Percentiles rank a stretch among this genome's conserved stretches.
phyloP scores from a whole-genome alignment of 192 early-diverging fungal genomes.

The Podila verticillata region DNA sequence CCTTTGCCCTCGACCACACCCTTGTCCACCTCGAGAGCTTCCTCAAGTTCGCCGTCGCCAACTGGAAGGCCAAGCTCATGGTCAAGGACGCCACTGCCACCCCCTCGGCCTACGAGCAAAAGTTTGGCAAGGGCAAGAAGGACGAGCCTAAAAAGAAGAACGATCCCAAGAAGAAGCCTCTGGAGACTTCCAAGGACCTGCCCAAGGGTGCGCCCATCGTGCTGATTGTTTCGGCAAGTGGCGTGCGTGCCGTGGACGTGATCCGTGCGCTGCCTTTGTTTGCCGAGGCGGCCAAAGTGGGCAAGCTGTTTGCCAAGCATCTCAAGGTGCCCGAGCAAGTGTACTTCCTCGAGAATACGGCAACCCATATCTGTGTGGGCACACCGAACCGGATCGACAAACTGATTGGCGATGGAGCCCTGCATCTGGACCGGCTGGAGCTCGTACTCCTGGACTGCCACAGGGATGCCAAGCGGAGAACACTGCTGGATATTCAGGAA shows the following conservation, averaged over 20 bases:
- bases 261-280: slow-evolving; percentile 62
- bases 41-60: slow-evolving; percentile 58
- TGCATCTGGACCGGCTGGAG: slow-evolving; percentile 69
- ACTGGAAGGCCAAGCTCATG: slow-evolving; percentile 31
- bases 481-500: slow-evolving; percentile 69
- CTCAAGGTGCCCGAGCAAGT: slow-evolving; percentile 80
- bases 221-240: slow-evolving; percentile 68
- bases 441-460: slow-evolving; percentile 68
- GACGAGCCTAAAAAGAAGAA: slow-evolving; percentile 11
- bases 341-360: slow-evolving; percentile 56
- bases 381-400: slow-evolving; percentile 73
- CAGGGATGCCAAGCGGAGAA: slow-evolving; percentile 66
- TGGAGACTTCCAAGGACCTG: slow-evolving; percentile 40
- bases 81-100: slow-evolving; percentile 40
- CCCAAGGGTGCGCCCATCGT: slow-evolving; percentile 58
- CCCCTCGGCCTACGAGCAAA: slow-evolving; percentile 1
- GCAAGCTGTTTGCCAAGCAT: slow-evolving; percentile 83
- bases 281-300: slow-evolving; percentile 64
- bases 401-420: slow-evolving; percentile 63
- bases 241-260: slow-evolving; percentile 70
- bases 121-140: slow-evolving; percentile 18
- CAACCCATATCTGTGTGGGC: slow-evolving; percentile 73
- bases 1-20: slow-evolving; percentile 57
- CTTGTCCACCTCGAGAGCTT: slow-evolving; percentile 58
- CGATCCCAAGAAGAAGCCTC: slow-evolving; percentile 55